phyloP scores from a whole-genome alignment of 2,329 filamentous ascomycete genomes.

The Claviceps quebecensis region DNA sequence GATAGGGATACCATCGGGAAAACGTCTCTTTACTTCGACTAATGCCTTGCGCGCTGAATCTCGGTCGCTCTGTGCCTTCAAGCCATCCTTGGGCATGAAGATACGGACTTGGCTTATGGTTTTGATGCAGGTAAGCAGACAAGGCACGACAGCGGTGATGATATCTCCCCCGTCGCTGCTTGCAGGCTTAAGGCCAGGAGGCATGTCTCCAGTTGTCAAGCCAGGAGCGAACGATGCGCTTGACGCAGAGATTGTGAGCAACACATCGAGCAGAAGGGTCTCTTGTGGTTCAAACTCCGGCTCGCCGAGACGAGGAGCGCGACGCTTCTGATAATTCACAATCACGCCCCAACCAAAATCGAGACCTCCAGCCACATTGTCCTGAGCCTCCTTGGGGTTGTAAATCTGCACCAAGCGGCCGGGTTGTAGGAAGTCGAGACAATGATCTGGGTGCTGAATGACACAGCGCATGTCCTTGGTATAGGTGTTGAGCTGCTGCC shows the following conservation, averaged over 20 bases:
- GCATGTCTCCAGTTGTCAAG: slow-evolving; percentile 31
- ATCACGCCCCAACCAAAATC: slow-evolving; percentile 96
- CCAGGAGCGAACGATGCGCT: slow-evolving; percentile 30
- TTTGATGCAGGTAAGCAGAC: slow-evolving; percentile 73
- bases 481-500: slow-evolving; percentile 71
- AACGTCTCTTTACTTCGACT: slow-evolving; percentile 69
- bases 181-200: slow-evolving; percentile 40
- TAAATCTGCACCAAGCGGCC: slow-evolving; percentile 84
- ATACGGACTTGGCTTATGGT: slow-evolving; percentile 73
- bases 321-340: slow-evolving; percentile 56
- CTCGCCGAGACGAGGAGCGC: slow-evolving; percentile 49
- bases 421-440: slow-evolving; percentile 67
- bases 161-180: slow-evolving; percentile 15
- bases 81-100: slow-evolving; percentile 60
- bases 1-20: slow-evolving; percentile 80
- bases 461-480: slow-evolving; percentile 82
- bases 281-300: slow-evolving; percentile 62
- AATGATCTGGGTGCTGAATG: slow-evolving; percentile 83
- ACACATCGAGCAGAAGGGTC: slow-evolving; percentile 68
- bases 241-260: slow-evolving; percentile 46
- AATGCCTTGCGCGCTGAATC: slow-evolving; percentile 55
- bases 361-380: slow-evolving; percentile 20
- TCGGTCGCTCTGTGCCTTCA: slow-evolving; percentile 52
- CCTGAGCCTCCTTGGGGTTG: slow-evolving; percentile 40
- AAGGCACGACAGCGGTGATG: slow-evolving; percentile 45